Evolutionary conservation across 257 asterid species (phyloP).

Genomic region (Gardenia jasminoides): DNA sequence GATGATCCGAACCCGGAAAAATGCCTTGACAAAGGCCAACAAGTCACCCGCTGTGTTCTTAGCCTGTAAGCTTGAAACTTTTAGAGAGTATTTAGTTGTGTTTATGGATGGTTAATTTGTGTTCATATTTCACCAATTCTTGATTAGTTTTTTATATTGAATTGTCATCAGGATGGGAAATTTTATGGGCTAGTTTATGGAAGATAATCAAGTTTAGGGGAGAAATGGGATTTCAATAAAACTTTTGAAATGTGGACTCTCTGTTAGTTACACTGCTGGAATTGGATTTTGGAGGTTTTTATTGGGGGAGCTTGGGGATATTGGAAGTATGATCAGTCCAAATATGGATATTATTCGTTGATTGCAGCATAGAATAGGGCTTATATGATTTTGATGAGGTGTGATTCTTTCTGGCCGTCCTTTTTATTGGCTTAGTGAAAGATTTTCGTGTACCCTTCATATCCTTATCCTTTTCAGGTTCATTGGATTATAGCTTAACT

Average conservation of each 20-base stretch:
- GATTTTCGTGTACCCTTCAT: neutral
- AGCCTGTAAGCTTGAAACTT: slow-evolving; percentile 51
- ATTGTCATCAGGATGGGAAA: neutral
- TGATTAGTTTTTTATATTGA: neutral
- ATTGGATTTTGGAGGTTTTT: neutral
- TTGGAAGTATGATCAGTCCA: neutral
- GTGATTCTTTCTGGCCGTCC: neutral
- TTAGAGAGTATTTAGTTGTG: neutral
- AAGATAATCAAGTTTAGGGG: neutral
- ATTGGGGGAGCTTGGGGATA: no score
- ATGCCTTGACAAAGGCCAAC: slow-evolving; percentile 74
- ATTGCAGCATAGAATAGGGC: neutral
- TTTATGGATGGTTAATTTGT: neutral
- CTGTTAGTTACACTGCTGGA: neutral
- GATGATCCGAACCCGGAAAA: slow-evolving; percentile 80
- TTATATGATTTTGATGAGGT: neutral
- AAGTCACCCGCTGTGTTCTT: slow-evolving; percentile 77
- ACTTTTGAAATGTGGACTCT: neutral
- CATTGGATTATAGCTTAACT: no score
- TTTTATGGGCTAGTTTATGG: neutral
- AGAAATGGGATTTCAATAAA: neutral
- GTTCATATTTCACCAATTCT: neutral
- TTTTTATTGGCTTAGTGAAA: neutral
- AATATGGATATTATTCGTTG: neutral
- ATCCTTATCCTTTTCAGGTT: neutral